These are phyloP conservation scores for Asterophora parasitica DNA, from an alignment of 768 basidiomycete genomes.

Conservation along the genomic window DNA sequence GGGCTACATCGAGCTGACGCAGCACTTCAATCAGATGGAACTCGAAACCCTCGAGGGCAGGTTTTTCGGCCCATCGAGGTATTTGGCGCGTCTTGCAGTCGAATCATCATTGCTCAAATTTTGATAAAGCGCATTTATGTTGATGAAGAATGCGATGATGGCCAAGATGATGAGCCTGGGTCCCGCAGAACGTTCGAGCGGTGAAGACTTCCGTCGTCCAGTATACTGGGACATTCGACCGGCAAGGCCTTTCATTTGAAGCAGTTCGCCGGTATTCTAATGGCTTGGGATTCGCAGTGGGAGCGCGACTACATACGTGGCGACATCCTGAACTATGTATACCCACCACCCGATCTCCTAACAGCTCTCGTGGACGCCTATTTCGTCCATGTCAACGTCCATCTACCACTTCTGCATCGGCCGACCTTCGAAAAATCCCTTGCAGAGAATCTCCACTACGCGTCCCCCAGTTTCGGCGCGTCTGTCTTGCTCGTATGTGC, in stretches of 20 bases:
- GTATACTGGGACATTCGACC: conserved; percentile 33
- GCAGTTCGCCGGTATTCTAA: background rate
- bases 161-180: background rate
- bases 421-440: conserved; percentile 56
- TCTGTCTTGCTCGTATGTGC: conserved; percentile 69
- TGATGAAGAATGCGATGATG: conserved; percentile 42
- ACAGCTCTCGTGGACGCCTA: conserved; percentile 52
- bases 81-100: too few species aligned
- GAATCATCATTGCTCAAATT: background rate
- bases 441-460: conserved; percentile 41
- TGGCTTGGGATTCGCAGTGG: conserved; percentile 24
- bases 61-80: background rate
- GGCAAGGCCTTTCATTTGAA: conserved; percentile 18
- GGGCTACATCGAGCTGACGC: background rate
- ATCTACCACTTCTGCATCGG: conserved; percentile 65
- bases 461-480: conserved; percentile 46
- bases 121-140: conserved; percentile 52
- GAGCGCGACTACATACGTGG: conserved; percentile 20
- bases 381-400: conserved; percentile 52
- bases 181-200: background rate
- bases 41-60: background rate
- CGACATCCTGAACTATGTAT: conserved; percentile 27
- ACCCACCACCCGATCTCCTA: conserved; percentile 49
- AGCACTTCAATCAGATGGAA: background rate
- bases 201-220: conserved; percentile 27